phyloP scores from a whole-genome alignment of 352 stramenopile genomes.

The Globisporangium uncinulatum region DNA sequence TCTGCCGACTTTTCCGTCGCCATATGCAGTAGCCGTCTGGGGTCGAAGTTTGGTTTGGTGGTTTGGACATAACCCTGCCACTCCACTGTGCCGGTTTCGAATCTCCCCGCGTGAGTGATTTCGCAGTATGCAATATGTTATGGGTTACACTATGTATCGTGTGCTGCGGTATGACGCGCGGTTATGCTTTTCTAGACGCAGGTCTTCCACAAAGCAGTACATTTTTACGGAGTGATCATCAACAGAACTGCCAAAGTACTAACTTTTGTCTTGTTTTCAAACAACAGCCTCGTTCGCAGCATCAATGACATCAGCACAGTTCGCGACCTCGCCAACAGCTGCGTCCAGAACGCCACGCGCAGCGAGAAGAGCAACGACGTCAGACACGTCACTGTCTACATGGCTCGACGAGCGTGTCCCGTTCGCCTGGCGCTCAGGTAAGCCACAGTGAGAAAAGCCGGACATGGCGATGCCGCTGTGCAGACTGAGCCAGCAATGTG shows the following conservation, averaged over 20 bases:
- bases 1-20: no score
- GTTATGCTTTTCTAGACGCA: background rate
- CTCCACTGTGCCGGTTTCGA: constrained; percentile 11
- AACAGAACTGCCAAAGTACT: background rate
- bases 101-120: constrained; percentile 3
- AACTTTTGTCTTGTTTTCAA: background rate
- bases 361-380: background rate
- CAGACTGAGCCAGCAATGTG: background rate
- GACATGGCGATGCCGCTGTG: background rate
- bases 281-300: background rate
- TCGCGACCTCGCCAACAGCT: background rate
- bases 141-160: background rate
- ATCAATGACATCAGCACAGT: constrained; percentile 3
- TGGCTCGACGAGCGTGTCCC: no score
- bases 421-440: background rate
- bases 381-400: background rate
- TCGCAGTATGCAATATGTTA: background rate
- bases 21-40: no score
- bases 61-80: constrained; percentile 11
- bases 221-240: background rate
- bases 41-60: constrained; percentile 12
- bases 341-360: background rate
- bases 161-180: constrained; percentile 1
- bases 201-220: background rate
- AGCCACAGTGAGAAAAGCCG: constrained; percentile 2